These are phyloP conservation scores for Exophiala phaeomuriformis DNA, from an alignment of 2,329 filamentous ascomycete genomes.

Conservation along the genomic window DNA sequence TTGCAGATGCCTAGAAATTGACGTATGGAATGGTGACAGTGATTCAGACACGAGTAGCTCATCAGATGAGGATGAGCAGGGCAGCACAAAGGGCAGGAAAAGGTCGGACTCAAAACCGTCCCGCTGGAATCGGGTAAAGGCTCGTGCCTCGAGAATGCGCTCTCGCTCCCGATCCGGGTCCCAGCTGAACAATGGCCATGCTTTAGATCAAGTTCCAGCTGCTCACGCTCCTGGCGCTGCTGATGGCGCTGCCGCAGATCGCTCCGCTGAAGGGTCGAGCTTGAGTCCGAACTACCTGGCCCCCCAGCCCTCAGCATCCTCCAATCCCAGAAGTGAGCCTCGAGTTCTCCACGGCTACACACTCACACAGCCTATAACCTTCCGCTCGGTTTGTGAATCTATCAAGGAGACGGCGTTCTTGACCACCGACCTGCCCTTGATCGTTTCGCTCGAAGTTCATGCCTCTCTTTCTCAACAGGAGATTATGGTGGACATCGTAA, in stretches of 20 bases:
- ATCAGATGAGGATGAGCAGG: constrained; percentile 22
- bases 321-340: constrained; percentile 53
- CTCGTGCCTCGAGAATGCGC: constrained; percentile 22
- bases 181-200: not conserved
- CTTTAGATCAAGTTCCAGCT: not conserved
- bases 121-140: constrained; percentile 22
- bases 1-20: constrained; percentile 88
- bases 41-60: constrained; percentile 33
- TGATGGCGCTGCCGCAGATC: not conserved
- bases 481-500: constrained; percentile 90
- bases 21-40: constrained; percentile 75
- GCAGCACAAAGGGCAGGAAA: not conserved
- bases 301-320: constrained; percentile 10
- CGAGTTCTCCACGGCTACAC: constrained; percentile 83
- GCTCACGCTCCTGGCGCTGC: not conserved
- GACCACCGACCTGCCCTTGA: constrained; percentile 69
- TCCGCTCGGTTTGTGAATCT: constrained; percentile 75
- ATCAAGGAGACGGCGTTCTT: constrained; percentile 73
- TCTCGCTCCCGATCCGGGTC: constrained; percentile 18
- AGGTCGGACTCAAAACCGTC: constrained; percentile 18
- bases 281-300: constrained; percentile 9
- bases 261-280: not conserved
- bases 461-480: constrained; percentile 75
- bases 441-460: constrained; percentile 89
- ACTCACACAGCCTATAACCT: constrained; percentile 74